These are phyloP conservation scores for Acrocalymma vagum DNA, from an alignment of 2,329 filamentous ascomycete species.

Conservation along the genomic window DNA sequence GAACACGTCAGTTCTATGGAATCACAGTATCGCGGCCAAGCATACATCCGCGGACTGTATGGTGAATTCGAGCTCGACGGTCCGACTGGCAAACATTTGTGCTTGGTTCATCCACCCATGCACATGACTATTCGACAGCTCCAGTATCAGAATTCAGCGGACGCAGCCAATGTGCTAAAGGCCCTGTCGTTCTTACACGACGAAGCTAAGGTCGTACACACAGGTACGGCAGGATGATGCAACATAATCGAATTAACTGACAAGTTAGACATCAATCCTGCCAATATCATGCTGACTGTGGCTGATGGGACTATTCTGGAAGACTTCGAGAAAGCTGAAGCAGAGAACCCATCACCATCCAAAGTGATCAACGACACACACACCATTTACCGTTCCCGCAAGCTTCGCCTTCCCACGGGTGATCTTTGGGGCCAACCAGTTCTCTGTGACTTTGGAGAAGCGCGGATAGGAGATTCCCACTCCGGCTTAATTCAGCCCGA, in stretches of 20 bases:
- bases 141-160: conserved; percentile 27
- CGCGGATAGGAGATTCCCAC: conserved; percentile 40
- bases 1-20: conserved; percentile 32
- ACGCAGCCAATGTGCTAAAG: conserved; percentile 46
- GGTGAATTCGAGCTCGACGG: conserved; percentile 28
- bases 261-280: conserved; percentile 52
- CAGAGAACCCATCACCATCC: conserved; percentile 47
- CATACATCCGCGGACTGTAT: conserved; percentile 27
- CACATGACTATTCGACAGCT: conserved; percentile 38
- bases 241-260: conserved; percentile 16
- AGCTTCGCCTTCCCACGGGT: conserved; percentile 40
- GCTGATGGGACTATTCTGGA: conserved; percentile 47
- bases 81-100: conserved; percentile 31
- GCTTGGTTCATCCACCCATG: conserved; percentile 34
- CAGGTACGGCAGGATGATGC: conserved; percentile 42
- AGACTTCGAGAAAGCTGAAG: conserved; percentile 46
- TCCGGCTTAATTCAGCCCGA: conserved; percentile 45
- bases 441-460: conserved; percentile 50
- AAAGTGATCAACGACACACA: conserved; percentile 42
- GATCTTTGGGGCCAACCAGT: conserved; percentile 42
- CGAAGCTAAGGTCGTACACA: conserved; percentile 57
- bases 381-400: conserved; percentile 27
- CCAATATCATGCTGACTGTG: conserved; percentile 52
- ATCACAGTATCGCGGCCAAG: conserved; percentile 29
- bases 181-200: conserved; percentile 56